phyloP scores from a whole-genome alignment of 305 asterid species.

The Lippia alba region DNA sequence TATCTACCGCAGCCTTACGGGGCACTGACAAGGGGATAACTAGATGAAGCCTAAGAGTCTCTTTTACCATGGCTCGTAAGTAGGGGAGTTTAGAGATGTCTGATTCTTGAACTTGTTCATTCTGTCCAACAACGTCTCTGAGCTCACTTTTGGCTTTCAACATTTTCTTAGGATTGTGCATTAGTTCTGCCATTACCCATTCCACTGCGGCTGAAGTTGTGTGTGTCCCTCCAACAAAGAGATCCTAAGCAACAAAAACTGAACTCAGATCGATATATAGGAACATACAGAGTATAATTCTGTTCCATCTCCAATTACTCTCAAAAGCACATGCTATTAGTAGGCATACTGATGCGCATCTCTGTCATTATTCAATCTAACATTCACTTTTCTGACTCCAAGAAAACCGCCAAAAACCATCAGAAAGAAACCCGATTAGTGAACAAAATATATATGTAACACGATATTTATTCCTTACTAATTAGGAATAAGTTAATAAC shows the following conservation, averaged over 20 bases:
- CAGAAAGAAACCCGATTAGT: too few species aligned
- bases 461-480: too few species aligned
- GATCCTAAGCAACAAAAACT: slow-evolving; percentile 37
- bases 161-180: slow-evolving; percentile 42
- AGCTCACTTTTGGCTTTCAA: slow-evolving; percentile 34
- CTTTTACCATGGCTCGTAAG: slow-evolving; percentile 46
- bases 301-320: too few species aligned
- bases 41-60: slow-evolving; percentile 49
- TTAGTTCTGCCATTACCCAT: slow-evolving; percentile 54
- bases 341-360: too few species aligned
- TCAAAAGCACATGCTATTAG: too few species aligned
- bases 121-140: slow-evolving; percentile 12
- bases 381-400: too few species aligned
- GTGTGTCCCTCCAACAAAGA: slow-evolving; percentile 43
- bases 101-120: slow-evolving; percentile 38
- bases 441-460: too few species aligned
- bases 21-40: slow-evolving; percentile 36
- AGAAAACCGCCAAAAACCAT: too few species aligned
- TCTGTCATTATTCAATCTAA: too few species aligned
- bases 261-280: too few species aligned
- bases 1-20: slow-evolving; percentile 31
- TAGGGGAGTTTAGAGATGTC: slow-evolving; percentile 48
- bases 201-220: slow-evolving; percentile 45
- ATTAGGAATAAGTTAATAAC: too few species aligned
- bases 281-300: too few species aligned